These are phyloP conservation scores for Discostella stelligeroides DNA, from an alignment of 108 stramenopile species.

Conservation along the genomic window DNA sequence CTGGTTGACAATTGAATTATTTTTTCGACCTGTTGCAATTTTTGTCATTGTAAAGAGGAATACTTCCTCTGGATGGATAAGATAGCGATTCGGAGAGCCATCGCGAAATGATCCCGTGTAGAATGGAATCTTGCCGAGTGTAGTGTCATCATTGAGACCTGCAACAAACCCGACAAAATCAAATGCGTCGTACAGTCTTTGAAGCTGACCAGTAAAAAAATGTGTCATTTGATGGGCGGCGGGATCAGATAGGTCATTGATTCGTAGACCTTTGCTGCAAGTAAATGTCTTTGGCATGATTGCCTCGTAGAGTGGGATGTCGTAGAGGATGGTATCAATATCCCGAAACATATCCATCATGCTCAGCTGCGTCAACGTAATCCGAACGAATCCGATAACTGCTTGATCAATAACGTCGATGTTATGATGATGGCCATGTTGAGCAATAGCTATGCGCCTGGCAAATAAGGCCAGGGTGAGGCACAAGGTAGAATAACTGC, in stretches of 20 bases:
- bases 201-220: neutral
- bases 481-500: neutral
- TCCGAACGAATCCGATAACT: neutral
- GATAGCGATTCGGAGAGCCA: neutral
- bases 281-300: neutral
- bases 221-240: conserved; percentile 1
- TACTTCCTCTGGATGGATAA: neutral
- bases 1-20: neutral
- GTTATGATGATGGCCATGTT: conserved; percentile 1
- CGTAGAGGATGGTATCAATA: neutral
- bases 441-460: neutral
- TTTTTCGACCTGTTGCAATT: neutral
- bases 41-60: neutral
- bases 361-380: neutral
- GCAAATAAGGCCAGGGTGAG: neutral
- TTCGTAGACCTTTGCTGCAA: neutral
- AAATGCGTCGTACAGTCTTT: neutral
- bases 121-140: neutral
- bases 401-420: too few relatives aligned
- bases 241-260: neutral
- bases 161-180: conserved; percentile 1
- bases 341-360: neutral
- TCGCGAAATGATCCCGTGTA: neutral
- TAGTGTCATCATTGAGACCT: neutral
- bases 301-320: neutral